Evolutionary conservation across 257 asterid species (phyloP), one percentile per base, ranked within the genome.

Genomic region (Linaria vulgaris): DNA sequence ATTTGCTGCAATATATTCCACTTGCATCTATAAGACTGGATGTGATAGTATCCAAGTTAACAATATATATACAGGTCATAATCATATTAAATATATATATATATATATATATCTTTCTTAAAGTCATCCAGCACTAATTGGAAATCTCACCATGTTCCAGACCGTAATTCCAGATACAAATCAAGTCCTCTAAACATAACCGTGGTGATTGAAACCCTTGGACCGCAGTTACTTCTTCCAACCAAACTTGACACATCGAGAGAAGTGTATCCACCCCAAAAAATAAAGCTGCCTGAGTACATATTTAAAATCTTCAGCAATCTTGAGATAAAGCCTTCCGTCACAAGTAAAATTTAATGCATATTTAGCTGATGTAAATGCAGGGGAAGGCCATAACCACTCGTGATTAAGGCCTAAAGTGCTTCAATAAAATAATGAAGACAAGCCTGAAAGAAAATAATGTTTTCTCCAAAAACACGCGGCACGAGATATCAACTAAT

Each of bases 261-360:
- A 88, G 83, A 68, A 91, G 85, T 59, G 39, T 51, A 63, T 85
- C 97, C 70, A 88, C 95, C 63, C 96, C 95, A 80, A 91, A 90
- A 81, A 83, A 88, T 56, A 88, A 78, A 56, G 94, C 88, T 54
- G 94, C 88, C 97, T 88, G 84, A 67, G 62, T 20, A 71, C 61
- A 70, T 13, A 56, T 39, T 12, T 66, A 75, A 53, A 64, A 56
- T 47, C 48, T 61, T 48, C 45, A 69, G 51, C 48, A 49, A 64
- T 39, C 66, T 23, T 15, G 66, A 63, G 46, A 50, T 39, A 67
- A 50, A 56, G 37, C 34, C 70, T 27, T 6, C 34, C 34, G 4
- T 27, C 34, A 27, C 6, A 6, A 27, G 3, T 27, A 2, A 6
- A 27, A 27, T 27, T 27, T 27, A 27, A 27, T 2, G 34, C 34